These are phyloP conservation scores for Macrolepiota albuminosa DNA, from an alignment of 768 basidiomycete genomes.

Conservation along the genomic window DNA sequence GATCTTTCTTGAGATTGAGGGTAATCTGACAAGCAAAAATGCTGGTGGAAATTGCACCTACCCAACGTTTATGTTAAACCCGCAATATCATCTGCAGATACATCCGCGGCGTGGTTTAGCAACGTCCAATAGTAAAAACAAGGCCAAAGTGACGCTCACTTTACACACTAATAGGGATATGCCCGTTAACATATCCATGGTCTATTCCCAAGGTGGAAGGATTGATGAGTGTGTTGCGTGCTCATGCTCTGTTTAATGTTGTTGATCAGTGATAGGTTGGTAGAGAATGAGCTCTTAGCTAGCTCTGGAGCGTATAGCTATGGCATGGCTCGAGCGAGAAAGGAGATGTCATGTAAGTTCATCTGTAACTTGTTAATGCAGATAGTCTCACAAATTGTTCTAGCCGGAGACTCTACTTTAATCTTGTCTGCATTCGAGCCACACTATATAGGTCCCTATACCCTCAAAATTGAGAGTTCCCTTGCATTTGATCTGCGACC, in stretches of 20 bases:
- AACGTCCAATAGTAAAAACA: constrained; percentile 19
- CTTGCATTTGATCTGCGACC: constrained; percentile 53
- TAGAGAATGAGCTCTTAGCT: constrained; percentile 62
- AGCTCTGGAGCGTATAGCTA: constrained; percentile 82
- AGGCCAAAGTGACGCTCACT: constrained; percentile 38
- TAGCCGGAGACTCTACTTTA: constrained; percentile 78
- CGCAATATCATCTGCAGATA: constrained; percentile 75
- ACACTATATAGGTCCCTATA: constrained; percentile 58
- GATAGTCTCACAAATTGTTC: background rate
- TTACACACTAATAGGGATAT: constrained; percentile 58
- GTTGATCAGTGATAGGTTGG: constrained; percentile 32
- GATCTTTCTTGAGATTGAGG: constrained; percentile 44
- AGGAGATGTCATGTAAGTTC: constrained; percentile 48
- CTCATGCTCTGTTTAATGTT: background rate
- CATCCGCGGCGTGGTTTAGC: constrained; percentile 27
- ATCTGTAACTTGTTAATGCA: background rate
- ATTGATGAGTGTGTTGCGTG: constrained; percentile 60
- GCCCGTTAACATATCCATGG: constrained; percentile 66
- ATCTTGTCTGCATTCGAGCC: constrained; percentile 87
- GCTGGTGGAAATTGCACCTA: constrained; percentile 81
- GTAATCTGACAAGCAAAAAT: constrained; percentile 59
- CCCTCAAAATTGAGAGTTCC: constrained; percentile 59
- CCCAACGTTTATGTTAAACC: constrained; percentile 85
- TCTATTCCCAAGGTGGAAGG: constrained; percentile 74
- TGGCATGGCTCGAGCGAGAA: constrained; percentile 57